Conservation (phyloP, 305 asterid genomes). For the Plantago rigida region DNA sequence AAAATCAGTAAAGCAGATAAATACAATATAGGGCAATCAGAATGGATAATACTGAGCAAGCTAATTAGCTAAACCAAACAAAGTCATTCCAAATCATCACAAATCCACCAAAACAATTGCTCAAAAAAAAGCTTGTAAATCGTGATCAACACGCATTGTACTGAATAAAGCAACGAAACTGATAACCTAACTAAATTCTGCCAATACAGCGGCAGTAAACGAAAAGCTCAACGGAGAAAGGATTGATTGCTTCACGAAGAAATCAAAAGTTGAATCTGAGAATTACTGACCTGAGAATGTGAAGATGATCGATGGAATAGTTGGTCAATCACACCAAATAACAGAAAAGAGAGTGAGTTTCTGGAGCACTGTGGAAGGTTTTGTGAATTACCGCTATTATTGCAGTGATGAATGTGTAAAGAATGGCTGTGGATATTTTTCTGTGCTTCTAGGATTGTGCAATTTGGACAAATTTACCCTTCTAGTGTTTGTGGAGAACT, state of each 20-base stretch:
- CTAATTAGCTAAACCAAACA: neutral
- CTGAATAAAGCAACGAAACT: neutral
- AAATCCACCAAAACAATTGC: neutral
- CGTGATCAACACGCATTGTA: neutral
- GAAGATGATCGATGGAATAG: slow-evolving; percentile 1
- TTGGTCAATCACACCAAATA: neutral
- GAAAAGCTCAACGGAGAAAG: neutral
- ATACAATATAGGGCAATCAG: no score
- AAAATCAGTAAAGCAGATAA: neutral
- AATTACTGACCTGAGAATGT: neutral
- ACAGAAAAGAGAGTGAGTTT: neutral
- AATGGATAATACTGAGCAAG: no score
- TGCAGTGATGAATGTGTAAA: neutral
- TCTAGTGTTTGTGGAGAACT: neutral
- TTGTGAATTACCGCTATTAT: neutral
- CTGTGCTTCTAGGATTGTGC: slow-evolving; percentile 3
- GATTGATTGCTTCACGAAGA: neutral
- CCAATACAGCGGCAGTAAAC: neutral
- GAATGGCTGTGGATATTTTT: slow-evolving; percentile 5
- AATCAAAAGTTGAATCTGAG: neutral
- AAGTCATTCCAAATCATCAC: neutral
- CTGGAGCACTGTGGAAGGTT: neutral
- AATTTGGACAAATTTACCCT: neutral
- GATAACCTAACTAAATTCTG: neutral
- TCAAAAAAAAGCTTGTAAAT: neutral